A percentile compares a stretch with the other conserved stretches of the same genome.
Evolutionary conservation across 257 asterid species (phyloP).

Genomic region (Solanum raphanifolium): DNA sequence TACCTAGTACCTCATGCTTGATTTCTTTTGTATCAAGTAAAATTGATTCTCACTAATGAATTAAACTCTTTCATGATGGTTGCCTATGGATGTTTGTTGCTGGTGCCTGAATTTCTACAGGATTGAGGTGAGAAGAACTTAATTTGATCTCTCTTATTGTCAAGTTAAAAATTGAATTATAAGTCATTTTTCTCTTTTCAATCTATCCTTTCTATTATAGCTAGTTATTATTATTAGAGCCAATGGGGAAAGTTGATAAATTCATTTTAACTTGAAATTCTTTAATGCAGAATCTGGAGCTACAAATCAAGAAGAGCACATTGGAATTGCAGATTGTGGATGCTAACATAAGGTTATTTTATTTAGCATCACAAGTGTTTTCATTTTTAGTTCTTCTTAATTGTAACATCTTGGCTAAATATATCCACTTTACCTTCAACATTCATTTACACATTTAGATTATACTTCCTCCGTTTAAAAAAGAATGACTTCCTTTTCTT

Average conservation of each 20-base stretch:
- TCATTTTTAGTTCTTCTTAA: background rate
- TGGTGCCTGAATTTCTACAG: background rate
- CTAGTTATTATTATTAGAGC: background rate
- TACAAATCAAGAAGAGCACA: slow-evolving; percentile 34
- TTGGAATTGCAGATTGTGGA: slow-evolving; percentile 34
- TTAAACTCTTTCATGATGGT: background rate
- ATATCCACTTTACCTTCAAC: background rate
- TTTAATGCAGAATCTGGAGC: slow-evolving; percentile 36
- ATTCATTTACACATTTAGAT: background rate
- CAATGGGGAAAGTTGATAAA: background rate
- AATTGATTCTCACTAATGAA: background rate
- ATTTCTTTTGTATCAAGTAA: background rate
- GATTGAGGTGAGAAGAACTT: background rate
- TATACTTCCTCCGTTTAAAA: too few species aligned
- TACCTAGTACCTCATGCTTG: background rate
- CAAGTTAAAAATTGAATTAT: too few species aligned
- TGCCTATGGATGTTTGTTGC: background rate
- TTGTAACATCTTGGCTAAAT: background rate
- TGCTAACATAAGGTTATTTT: slow-evolving; percentile 32
- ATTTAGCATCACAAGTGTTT: background rate
- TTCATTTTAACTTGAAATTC: background rate
- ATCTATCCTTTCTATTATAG: background rate
- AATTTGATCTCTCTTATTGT: background rate
- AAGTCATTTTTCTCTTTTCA: too few species aligned
- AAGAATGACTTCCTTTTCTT: too few species aligned